phyloP scores from a whole-genome alignment of 2,329 filamentous ascomycete genomes.

The Harringtonia lauricola region DNA sequence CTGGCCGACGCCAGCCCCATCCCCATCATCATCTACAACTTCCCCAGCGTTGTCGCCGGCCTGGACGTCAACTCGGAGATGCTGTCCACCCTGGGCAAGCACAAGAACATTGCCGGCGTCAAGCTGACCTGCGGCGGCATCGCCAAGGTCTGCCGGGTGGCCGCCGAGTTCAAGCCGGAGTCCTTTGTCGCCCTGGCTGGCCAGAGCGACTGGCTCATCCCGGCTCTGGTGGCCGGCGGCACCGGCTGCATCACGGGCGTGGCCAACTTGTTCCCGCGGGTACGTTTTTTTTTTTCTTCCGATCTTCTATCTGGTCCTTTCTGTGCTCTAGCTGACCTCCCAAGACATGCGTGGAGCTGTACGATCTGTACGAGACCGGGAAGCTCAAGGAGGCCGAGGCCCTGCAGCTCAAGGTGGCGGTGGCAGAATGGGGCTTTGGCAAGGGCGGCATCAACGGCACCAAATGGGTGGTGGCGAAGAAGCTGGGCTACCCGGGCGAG shows the following conservation, averaged over 20 bases:
- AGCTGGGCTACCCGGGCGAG: slow-evolving; percentile 37
- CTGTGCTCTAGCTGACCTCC: too few relatives aligned
- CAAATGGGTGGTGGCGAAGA: slow-evolving; percentile 46
- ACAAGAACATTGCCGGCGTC: slow-evolving; percentile 56
- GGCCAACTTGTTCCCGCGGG: slow-evolving; percentile 49
- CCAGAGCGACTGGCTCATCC: slow-evolving; percentile 58
- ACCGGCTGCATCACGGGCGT: slow-evolving; percentile 48
- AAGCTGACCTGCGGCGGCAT: slow-evolving; percentile 65
- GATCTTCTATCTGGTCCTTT: too few relatives aligned
- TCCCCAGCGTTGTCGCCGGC: slow-evolving; percentile 55
- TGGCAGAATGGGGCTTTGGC: slow-evolving; percentile 46
- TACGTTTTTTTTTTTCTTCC: too few relatives aligned
- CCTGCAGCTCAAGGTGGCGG: too few relatives aligned
- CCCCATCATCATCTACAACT: slow-evolving; percentile 63
- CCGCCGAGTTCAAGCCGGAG: slow-evolving; percentile 30
- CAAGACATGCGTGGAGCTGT: slow-evolving; percentile 35
- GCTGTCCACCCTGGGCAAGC: slow-evolving; percentile 43
- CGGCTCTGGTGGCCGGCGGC: slow-evolving; percentile 43
- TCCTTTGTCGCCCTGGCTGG: slow-evolving; percentile 59
- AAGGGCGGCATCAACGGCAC: slow-evolving; percentile 50
- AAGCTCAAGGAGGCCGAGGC: slow-evolving; percentile 34
- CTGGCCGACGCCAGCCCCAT: slow-evolving; percentile 48
- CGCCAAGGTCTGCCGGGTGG: slow-evolving; percentile 53
- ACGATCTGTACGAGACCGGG: slow-evolving; percentile 34
- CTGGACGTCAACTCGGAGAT: slow-evolving; percentile 58